Evolutionary conservation across 225 moss, liverwort and hornwort species (phyloP).

Genomic region (Pseudoscleropodium purum): DNA sequence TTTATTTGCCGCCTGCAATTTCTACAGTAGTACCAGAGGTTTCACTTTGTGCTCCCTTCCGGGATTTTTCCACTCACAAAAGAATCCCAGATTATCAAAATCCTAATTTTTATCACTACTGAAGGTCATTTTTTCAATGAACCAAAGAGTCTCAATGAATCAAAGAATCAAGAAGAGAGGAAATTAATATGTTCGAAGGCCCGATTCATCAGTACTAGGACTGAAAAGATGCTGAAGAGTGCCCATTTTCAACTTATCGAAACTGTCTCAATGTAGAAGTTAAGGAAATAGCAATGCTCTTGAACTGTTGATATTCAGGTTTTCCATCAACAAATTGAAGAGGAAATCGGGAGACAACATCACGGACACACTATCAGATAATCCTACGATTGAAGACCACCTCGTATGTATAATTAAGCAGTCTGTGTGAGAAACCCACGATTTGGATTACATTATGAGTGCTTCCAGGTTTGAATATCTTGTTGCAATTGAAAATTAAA

Average conservation of each 20-base stretch:
- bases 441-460: background rate
- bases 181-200: background rate
- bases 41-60: too few relatives aligned
- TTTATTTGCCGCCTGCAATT: background rate
- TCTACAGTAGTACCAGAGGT: background rate
- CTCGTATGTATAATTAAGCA: background rate
- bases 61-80: too few relatives aligned
- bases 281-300: background rate
- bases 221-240: background rate
- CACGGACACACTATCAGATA: background rate
- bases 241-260: background rate
- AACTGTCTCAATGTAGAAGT: background rate
- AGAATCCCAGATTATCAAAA: too few relatives aligned
- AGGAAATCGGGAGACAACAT: background rate
- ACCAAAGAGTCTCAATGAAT: background rate
- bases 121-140: background rate
- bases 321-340: background rate
- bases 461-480: background rate
- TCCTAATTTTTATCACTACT: too few relatives aligned
- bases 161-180: background rate
- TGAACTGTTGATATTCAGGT: background rate
- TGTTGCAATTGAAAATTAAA: background rate
- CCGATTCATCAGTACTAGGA: background rate
- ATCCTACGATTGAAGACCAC: background rate
- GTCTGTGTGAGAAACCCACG: background rate